Base-by-base conservation (phyloP, 768 basidiomycete genomes). In the Lyophyllum atratum region DNA sequence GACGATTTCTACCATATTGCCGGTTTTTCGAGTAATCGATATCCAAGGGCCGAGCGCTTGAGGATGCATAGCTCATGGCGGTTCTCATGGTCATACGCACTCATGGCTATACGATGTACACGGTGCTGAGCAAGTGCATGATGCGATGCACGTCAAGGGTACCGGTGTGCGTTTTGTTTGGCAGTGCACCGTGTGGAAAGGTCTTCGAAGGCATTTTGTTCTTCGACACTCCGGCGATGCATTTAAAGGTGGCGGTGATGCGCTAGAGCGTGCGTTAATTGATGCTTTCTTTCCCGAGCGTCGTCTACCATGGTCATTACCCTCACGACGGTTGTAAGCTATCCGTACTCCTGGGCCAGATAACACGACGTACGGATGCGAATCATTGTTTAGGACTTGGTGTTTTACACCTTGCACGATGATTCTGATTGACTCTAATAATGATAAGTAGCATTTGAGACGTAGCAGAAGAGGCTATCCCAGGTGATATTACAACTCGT, bases 111-210 rank as follows among this genome's bases (percentile, higher is more conserved):
- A 37, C 14, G 34, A 37, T 14, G 34, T 37, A 9, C 34, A 8
- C 7, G 14, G 4, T 42, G 40, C 6, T 42, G 40, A 42, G 17
- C 45, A 46, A n/a, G n/a, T n/a, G n/a, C 45, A 46, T 22, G 45
- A 46, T 24, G n/a, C n/a, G n/a, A n/a, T n/a, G n/a, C n/a, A 11
- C 29, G 29, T 31, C 29, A 31, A 31, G 29, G 11, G 11, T 5
- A 31, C 29, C n/a, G n/a, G n/a, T n/a, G n/a, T n/a, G n/a, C n/a
- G 24, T 92, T 89, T 68, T 97, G 96, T 3, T 34, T 33, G 49
- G 49, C 29, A 37, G 49, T 34, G 39, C 91, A 42, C 40, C 21
- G 40, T 42, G 40, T 42, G 40, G 21, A 21, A 17, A 4, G 17
- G 6, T 19, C 14, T 19, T 21, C 19, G 7, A 11, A 42, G 14